A percentile compares a stretch with the other conserved stretches of the same genome.
Evolutionary conservation across 805 yeast species (phyloP).

Genomic region (Candida awuae): DNA sequence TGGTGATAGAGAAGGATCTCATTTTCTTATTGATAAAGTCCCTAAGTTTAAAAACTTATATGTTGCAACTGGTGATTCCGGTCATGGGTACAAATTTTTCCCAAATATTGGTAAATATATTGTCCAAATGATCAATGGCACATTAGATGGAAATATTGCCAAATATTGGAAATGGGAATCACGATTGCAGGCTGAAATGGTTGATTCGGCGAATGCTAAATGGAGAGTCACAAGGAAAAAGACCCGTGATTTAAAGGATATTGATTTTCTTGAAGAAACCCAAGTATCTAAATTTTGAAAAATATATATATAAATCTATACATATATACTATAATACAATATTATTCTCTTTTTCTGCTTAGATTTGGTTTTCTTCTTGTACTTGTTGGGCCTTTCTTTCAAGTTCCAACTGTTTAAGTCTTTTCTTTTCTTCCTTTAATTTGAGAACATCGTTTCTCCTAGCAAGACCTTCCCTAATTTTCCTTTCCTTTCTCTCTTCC

Average conservation of each 20-base stretch:
- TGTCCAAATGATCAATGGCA: conserved; percentile 23
- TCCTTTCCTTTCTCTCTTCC: conserved; percentile 49
- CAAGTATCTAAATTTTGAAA: conserved; percentile 4
- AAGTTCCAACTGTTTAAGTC: background rate
- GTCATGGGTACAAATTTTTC: conserved; percentile 38
- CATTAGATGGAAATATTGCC: conserved; percentile 17
- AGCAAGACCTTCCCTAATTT: conserved; percentile 43
- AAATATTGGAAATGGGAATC: conserved; percentile 30
- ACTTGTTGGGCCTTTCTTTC: background rate
- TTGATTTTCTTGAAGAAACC: conserved; percentile 12
- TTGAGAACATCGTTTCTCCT: conserved; percentile 19
- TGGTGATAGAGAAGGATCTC: conserved; percentile 32
- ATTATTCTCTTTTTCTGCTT: no score
- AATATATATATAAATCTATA: background rate
- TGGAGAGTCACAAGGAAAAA: conserved; percentile 19
- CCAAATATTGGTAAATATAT: conserved; percentile 40
- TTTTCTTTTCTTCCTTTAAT: conserved; percentile 14
- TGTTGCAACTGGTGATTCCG: conserved; percentile 40
- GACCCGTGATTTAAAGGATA: conserved; percentile 13
- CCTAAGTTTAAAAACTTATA: conserved; percentile 27
- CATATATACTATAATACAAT: no score
- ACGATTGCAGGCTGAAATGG: conserved; percentile 4
- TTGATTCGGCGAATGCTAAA: conserved; percentile 17
- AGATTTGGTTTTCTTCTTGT: no score
- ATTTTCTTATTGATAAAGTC: conserved; percentile 33